Evolutionary conservation across 176 grass and related monocot species (phyloP), one percentile per base, ranked within the genome.

Genomic region (Poa pratensis): DNA sequence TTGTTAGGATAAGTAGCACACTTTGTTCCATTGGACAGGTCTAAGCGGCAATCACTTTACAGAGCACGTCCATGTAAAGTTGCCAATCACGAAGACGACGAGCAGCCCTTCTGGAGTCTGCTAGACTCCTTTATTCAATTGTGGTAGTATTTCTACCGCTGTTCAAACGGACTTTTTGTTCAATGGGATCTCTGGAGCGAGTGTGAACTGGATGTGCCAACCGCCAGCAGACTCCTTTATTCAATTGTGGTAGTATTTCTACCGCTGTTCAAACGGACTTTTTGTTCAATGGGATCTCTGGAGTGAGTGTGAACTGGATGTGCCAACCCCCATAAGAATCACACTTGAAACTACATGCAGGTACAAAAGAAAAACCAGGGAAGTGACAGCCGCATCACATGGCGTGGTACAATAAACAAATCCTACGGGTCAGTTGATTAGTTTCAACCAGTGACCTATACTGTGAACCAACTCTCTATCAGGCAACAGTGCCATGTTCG

Each of bases 401-500:
- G 88, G 67, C 69, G 27, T 53, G 32, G 54, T 48, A 24, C 46
- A 22, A 27, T 86, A 86, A 90, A 86, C 46, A 66, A 77, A 23
- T 85, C 62, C 32, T 19, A 6, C 79, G 78, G 73, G 45, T 65
- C 64, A 46, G 61, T 19, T 46, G 43, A 77, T 84, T 78, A 73
- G 69, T 53, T 88, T 74, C 75, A 64, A 84, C 15, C 78, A 46
- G 45, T 46, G 45, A 13, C 45, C 45, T 13, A 13, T 71, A 16
- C 52, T 76, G 32, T 82, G 48, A 82, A 86, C 45, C 45, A 46
- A 46, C 76, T 80, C 72, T 35, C 52, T 52, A 82, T 82, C 34
- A 51, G 81, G 48, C 46, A 39, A 78, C 66, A 32, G 73, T 43
- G 57, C 58, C 79, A 78, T 82, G 78, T 86, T 77, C 72, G 30